Percentiles rank a stretch among this genome's conserved stretches.
phyloP scores from a whole-genome alignment of 176 grass and related monocot genomes.

The Alloteropsis semialata region DNA sequence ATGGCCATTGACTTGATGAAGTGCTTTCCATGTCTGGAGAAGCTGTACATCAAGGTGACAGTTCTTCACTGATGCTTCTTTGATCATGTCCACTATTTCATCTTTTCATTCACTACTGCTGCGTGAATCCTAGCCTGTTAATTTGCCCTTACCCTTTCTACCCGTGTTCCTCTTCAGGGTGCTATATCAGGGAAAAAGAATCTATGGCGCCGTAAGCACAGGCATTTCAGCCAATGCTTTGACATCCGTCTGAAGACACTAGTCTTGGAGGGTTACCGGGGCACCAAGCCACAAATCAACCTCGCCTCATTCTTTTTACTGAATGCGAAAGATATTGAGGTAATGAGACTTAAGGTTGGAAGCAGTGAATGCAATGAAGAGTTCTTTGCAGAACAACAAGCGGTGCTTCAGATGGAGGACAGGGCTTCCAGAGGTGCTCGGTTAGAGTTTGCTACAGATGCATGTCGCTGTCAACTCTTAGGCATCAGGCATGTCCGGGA shows the following conservation, averaged over 20 bases:
- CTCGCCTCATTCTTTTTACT: background rate
- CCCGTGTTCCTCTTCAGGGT: background rate
- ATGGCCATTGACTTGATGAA: background rate
- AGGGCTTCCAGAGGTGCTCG: background rate
- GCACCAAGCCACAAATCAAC: background rate
- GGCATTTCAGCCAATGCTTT: background rate
- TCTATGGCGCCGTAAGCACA: background rate
- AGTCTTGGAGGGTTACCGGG: background rate
- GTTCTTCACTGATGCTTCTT: too few relatives aligned
- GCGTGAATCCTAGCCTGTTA: too few relatives aligned
- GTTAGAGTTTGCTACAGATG: too few relatives aligned
- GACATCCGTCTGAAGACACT: background rate
- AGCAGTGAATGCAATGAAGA: background rate
- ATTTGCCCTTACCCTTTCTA: background rate
- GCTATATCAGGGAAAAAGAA: background rate
- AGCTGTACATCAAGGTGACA: background rate
- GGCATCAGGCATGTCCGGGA: too few relatives aligned
- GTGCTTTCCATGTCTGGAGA: slow-evolving; percentile 5
- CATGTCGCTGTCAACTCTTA: too few relatives aligned
- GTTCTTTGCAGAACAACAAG: background rate
- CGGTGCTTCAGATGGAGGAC: background rate
- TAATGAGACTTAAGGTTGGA: background rate
- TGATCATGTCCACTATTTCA: background rate
- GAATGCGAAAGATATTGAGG: background rate
- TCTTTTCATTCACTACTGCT: background rate